phyloP scores from a whole-genome alignment of 1,139 yeast genomes.

The Blastobotrys buckinghamii region DNA sequence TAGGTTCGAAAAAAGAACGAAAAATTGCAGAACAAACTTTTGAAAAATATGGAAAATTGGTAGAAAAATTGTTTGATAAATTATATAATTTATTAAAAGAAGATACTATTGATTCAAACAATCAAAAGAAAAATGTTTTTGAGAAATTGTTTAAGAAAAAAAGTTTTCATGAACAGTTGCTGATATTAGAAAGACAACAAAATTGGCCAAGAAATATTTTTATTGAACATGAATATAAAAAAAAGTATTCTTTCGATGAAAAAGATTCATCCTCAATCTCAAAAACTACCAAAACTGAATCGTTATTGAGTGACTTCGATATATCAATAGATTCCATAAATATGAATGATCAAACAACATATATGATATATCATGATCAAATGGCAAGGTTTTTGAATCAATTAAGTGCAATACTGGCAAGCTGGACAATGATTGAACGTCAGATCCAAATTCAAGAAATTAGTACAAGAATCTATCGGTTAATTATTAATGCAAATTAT shows the following conservation, averaged over 20 bases:
- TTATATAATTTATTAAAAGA: too few species aligned
- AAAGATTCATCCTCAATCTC: too few species aligned
- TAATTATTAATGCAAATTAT: neutral
- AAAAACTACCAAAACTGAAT: too few species aligned
- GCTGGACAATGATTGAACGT: neutral
- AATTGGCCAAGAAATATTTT: conserved; percentile 1
- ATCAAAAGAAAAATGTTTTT: neutral
- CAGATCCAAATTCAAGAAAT: conserved; percentile 1
- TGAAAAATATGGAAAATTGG: neutral
- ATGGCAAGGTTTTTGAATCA: neutral
- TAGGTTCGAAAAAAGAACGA: neutral
- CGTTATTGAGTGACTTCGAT: too few species aligned
- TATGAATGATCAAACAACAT: neutral
- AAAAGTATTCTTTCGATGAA: too few species aligned
- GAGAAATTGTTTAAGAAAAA: neutral
- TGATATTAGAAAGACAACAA: neutral
- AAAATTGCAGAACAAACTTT: neutral
- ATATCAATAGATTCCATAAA: too few species aligned
- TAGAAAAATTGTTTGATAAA: neutral
- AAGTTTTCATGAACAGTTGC: neutral
- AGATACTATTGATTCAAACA: neutral
- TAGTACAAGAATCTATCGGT: conserved; percentile 2
- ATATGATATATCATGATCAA: neutral
- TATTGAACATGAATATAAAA: too few species aligned
- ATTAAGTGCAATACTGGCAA: neutral